These are phyloP conservation scores for Shiraia bambusicola DNA, from an alignment of 2,329 filamentous ascomycete genomes.

Conservation along the genomic window DNA sequence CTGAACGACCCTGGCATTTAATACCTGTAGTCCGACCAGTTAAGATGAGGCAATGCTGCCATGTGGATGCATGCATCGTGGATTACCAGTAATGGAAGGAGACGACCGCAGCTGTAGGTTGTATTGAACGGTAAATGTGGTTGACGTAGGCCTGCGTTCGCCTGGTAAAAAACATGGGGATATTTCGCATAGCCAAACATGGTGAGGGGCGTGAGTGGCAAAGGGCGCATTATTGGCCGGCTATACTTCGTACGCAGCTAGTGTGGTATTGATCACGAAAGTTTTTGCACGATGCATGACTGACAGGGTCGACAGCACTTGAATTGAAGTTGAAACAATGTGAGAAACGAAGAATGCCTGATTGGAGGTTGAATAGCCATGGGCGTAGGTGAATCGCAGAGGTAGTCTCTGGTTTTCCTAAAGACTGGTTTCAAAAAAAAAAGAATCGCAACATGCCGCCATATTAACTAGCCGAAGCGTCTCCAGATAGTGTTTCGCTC, in stretches of 20 bases:
- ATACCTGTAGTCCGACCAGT: conserved; percentile 7
- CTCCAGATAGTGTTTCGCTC: conserved; percentile 32
- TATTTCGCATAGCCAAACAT: conserved; percentile 4
- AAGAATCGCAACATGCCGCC: neutral
- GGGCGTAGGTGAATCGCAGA: neutral
- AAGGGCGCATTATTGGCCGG: conserved; percentile 11
- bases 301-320: no score
- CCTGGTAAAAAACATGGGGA: conserved; percentile 3
- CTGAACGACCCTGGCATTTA: neutral
- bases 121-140: neutral
- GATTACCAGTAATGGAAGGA: conserved; percentile 3
- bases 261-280: conserved; percentile 20
- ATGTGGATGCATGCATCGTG: conserved; percentile 12
- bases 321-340: conserved; percentile 2
- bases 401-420: no score
- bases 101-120: neutral
- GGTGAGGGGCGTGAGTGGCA: conserved; percentile 9
- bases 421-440: neutral
- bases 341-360: conserved; percentile 3
- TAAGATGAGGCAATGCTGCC: neutral
- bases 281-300: conserved; percentile 2
- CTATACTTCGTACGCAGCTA: conserved; percentile 13
- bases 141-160: conserved; percentile 7
- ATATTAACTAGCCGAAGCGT: conserved; percentile 27
- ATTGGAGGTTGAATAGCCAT: conserved; percentile 12